Evolutionary conservation across 371 early-diverging fungal genomes (phyloP).

Genomic region (Choanephora cucurbitarum): DNA sequence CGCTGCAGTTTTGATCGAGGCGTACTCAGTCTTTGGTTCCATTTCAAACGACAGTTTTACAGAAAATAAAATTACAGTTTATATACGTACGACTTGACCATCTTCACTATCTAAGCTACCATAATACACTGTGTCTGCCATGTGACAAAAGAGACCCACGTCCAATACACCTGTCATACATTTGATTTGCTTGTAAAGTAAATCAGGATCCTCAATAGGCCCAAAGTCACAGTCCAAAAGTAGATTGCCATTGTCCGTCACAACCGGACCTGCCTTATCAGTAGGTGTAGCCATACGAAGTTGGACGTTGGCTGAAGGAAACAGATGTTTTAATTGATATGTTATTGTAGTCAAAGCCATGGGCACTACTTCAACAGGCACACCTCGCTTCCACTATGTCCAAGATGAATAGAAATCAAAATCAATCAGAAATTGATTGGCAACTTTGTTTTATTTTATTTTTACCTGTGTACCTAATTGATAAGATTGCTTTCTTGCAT

Average conservation of each 20-base stretch:
- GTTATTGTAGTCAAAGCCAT: conserved; percentile 54
- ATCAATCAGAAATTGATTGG: too few relatives aligned
- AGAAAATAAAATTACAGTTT: conserved; percentile 74
- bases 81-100: conserved; percentile 1
- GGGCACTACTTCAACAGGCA: conserved; percentile 90
- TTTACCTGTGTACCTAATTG: conserved; percentile 78
- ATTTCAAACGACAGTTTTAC: conserved; percentile 87
- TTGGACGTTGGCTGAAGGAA: conserved; percentile 36
- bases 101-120: conserved; percentile 41
- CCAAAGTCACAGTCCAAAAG: conserved; percentile 86
- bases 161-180: conserved; percentile 85
- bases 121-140: conserved; percentile 85
- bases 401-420: background rate
- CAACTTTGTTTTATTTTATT: conserved; percentile 37
- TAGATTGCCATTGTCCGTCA: conserved; percentile 93
- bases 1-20: conserved; percentile 89
- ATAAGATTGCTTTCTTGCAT: conserved; percentile 80
- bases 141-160: conserved; percentile 87
- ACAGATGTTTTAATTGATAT: conserved; percentile 14
- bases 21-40: conserved; percentile 90
- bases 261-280: conserved; percentile 91
- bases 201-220: conserved; percentile 59
- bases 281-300: conserved; percentile 76
- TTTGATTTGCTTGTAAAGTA: conserved; percentile 63
- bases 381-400: conserved; percentile 76